Evolutionary conservation across 2,329 filamentous ascomycete genomes (phyloP).

Genomic region (Scytalidium sp.): DNA sequence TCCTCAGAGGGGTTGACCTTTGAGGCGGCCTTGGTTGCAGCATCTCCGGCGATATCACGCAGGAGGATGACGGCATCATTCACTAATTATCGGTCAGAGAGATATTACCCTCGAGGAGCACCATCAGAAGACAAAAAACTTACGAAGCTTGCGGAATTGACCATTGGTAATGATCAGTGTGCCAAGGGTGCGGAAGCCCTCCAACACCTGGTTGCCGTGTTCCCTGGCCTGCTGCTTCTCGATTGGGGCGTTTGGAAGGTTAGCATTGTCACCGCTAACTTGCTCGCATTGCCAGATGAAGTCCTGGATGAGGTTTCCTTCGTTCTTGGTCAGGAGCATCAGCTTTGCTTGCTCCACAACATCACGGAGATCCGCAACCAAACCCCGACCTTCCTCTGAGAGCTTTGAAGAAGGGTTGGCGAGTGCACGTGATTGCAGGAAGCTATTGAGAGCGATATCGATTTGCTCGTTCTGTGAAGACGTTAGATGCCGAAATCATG

Average conservation of each 20-base stretch:
- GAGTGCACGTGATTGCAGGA: constrained; percentile 69
- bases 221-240: constrained; percentile 75
- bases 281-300: constrained; percentile 93
- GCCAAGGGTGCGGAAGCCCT: constrained; percentile 84
- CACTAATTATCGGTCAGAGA: constrained; percentile 40
- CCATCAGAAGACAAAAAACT: constrained; percentile 1
- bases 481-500: constrained; percentile 11
- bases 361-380: constrained; percentile 73
- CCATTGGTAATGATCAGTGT: constrained; percentile 92
- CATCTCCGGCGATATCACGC: constrained; percentile 89
- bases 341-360: constrained; percentile 83
- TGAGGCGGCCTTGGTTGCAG: constrained; percentile 73
- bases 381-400: constrained; percentile 75
- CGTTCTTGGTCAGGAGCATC: constrained; percentile 87
- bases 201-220: constrained; percentile 78
- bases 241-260: constrained; percentile 62
- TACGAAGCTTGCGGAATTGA: constrained; percentile 47
- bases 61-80: constrained; percentile 77
- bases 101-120: not conserved
- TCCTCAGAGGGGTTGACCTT: constrained; percentile 77
- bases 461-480: constrained; percentile 62
- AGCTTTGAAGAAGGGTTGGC: constrained; percentile 70
- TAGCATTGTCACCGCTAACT: constrained; percentile 61
- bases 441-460: constrained; percentile 89
- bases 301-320: constrained; percentile 90